Conservation (phyloP, 2,329 filamentous ascomycete genomes). For the Tolypocladium tundrense region DNA sequence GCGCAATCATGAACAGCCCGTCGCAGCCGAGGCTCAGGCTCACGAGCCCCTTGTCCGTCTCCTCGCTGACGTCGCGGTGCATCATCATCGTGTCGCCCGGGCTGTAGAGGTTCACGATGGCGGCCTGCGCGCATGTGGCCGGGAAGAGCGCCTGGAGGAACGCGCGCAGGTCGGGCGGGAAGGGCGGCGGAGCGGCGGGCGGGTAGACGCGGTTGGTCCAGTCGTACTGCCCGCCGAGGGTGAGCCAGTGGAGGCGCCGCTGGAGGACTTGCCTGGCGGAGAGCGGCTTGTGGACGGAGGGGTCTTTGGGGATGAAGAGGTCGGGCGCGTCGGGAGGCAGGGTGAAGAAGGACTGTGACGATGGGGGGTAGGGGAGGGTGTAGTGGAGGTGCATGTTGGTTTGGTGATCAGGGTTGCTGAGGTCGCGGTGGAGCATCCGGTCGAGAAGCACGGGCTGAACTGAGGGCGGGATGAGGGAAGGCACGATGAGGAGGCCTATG, state of each 20-base stretch:
- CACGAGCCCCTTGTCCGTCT: constrained; percentile 65
- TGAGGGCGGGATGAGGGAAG: constrained; percentile 57
- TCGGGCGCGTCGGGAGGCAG: constrained; percentile 39
- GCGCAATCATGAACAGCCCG: constrained; percentile 74
- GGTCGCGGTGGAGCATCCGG: constrained; percentile 65
- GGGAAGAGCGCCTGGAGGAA: constrained; percentile 66
- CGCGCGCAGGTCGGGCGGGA: constrained; percentile 61
- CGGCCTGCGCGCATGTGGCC: constrained; percentile 69
- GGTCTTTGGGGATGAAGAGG: constrained; percentile 57
- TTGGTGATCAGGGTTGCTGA: constrained; percentile 62
- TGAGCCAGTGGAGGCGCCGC: constrained; percentile 84
- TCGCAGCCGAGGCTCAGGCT: constrained; percentile 88
- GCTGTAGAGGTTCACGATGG: constrained; percentile 88
- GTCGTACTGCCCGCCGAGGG: constrained; percentile 90
- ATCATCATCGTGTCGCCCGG: constrained; percentile 86
- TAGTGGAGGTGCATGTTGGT: constrained; percentile 90
- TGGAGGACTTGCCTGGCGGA: constrained; percentile 60
- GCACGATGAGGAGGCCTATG: constrained; percentile 69
- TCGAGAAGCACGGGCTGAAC: constrained; percentile 63
- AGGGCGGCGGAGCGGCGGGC: constrained; percentile 51
- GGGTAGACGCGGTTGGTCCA: constrained; percentile 87
- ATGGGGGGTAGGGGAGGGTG: constrained; percentile 50
- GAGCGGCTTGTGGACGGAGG: constrained; percentile 64
- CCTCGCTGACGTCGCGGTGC: constrained; percentile 88
- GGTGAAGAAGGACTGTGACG: constrained; percentile 41